Conservation (phyloP, 495 filamentous ascomycete species). For the Hyphodiscus hymeniophilus region DNA sequence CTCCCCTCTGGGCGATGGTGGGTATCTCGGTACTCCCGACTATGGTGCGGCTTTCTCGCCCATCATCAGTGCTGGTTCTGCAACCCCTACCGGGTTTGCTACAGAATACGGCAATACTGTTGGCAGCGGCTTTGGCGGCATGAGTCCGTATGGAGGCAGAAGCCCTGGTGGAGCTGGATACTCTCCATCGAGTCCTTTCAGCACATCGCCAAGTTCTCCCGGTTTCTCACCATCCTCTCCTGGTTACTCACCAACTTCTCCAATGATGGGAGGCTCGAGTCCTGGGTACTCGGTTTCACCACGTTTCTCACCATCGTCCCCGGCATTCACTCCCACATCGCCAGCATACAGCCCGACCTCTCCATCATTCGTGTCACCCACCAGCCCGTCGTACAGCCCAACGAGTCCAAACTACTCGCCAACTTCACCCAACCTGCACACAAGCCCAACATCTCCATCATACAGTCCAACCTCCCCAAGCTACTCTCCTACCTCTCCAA, state of each 20-base stretch:
- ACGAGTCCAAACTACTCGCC: slow-evolving; percentile 71
- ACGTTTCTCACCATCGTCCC: slow-evolving; percentile 65
- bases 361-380: slow-evolving; percentile 52
- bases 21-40: slow-evolving; percentile 67
- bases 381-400: slow-evolving; percentile 68
- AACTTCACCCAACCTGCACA: slow-evolving; percentile 46
- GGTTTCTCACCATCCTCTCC: slow-evolving; percentile 70
- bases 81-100: slow-evolving; percentile 64
- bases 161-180: slow-evolving; percentile 34
- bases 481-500: slow-evolving; percentile 56
- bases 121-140: slow-evolving; percentile 41
- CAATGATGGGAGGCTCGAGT: slow-evolving; percentile 50
- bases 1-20: slow-evolving; percentile 76
- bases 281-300: slow-evolving; percentile 60
- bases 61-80: slow-evolving; percentile 67
- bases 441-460: slow-evolving; percentile 43
- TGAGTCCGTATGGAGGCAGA: slow-evolving; percentile 57
- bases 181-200: slow-evolving; percentile 63
- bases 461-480: slow-evolving; percentile 48
- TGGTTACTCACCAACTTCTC: slow-evolving; percentile 55
- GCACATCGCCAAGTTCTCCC: slow-evolving; percentile 43
- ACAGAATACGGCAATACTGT: slow-evolving; percentile 40
- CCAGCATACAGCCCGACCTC: slow-evolving; percentile 55
- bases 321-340: slow-evolving; percentile 79
- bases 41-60: slow-evolving; percentile 83